Percentiles rank a stretch among this genome's conserved stretches.
phyloP scores from a whole-genome alignment of 345 rosid species.

The Rhodamnia rubescens region DNA sequence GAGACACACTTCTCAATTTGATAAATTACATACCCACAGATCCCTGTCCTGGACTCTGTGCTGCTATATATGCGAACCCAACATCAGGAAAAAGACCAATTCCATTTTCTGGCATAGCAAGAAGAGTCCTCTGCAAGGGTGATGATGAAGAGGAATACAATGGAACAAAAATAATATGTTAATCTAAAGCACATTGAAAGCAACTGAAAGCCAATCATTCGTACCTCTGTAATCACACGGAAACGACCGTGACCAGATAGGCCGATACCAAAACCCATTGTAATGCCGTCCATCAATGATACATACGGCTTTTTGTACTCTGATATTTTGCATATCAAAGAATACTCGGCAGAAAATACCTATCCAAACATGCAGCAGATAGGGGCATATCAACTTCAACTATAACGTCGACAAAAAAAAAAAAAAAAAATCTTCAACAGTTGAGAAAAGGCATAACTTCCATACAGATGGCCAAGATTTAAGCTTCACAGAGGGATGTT shows the following conservation, averaged over 20 bases:
- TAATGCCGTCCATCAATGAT: slow-evolving; percentile 86
- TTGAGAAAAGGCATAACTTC: not conserved
- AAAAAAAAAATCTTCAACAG: not conserved
- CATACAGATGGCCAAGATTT: not conserved
- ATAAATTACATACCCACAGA: slow-evolving; percentile 43
- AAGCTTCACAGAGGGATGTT: not conserved
- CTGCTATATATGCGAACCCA: slow-evolving; percentile 84
- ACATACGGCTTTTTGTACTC: slow-evolving; percentile 82
- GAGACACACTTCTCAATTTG: not conserved
- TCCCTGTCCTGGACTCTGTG: slow-evolving; percentile 88
- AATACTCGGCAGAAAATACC: slow-evolving; percentile 88
- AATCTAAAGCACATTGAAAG: not conserved
- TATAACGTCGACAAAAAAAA: no score
- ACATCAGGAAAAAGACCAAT: slow-evolving; percentile 97
- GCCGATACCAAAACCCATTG: slow-evolving; percentile 96
- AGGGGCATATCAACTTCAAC: not conserved
- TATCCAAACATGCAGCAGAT: slow-evolving; percentile 10
- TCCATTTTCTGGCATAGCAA: slow-evolving; percentile 98
- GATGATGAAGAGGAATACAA: not conserved
- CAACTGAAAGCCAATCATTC: not conserved
- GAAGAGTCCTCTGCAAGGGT: slow-evolving; percentile 45
- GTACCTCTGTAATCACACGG: slow-evolving; percentile 84
- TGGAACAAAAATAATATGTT: not conserved
- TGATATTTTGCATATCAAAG: slow-evolving; percentile 81
- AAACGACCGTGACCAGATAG: slow-evolving; percentile 85